phyloP scores from a whole-genome alignment of 805 yeast species.

The Candida cerambycidarum region DNA sequence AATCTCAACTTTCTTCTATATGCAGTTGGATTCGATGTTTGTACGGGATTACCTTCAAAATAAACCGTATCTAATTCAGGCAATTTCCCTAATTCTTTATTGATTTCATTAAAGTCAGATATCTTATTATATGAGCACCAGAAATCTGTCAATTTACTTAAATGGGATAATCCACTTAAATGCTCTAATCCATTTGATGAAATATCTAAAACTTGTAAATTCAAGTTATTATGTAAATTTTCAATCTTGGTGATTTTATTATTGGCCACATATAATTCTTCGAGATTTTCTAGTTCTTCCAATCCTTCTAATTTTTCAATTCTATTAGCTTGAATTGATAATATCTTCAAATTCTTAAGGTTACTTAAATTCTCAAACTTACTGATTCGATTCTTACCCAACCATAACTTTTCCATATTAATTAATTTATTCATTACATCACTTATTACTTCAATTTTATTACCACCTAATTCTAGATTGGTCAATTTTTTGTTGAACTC shows the following conservation, averaged over 20 bases:
- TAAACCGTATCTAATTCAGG: slow-evolving; percentile 81
- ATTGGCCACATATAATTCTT: slow-evolving; percentile 86
- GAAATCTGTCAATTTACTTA: slow-evolving; percentile 76
- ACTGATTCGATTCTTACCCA: slow-evolving; percentile 81
- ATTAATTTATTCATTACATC: slow-evolving; percentile 57
- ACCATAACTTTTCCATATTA: slow-evolving; percentile 77
- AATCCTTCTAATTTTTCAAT: slow-evolving; percentile 79
- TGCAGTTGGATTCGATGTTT: slow-evolving; percentile 66
- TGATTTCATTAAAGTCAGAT: slow-evolving; percentile 66
- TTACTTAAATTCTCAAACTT: slow-evolving; percentile 60
- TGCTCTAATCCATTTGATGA: slow-evolving; percentile 69
- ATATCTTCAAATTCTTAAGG: slow-evolving; percentile 62
- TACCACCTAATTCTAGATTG: slow-evolving; percentile 90
- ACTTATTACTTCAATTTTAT: slow-evolving; percentile 57
- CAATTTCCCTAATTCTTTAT: slow-evolving; percentile 59
- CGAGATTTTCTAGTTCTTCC: slow-evolving; percentile 66
- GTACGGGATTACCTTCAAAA: slow-evolving; percentile 91
- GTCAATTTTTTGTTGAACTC: slow-evolving; percentile 54
- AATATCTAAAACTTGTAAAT: slow-evolving; percentile 74
- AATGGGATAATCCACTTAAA: slow-evolving; percentile 64
- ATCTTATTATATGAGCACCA: slow-evolving; percentile 88
- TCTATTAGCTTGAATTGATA: slow-evolving; percentile 87
- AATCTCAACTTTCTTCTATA: slow-evolving; percentile 82
- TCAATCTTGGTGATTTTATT: slow-evolving; percentile 76
- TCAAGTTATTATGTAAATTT: slow-evolving; percentile 68